Evolutionary conservation across 208 protist genomes (phyloP).

Genomic region (Crithidia fasciculata): DNA sequence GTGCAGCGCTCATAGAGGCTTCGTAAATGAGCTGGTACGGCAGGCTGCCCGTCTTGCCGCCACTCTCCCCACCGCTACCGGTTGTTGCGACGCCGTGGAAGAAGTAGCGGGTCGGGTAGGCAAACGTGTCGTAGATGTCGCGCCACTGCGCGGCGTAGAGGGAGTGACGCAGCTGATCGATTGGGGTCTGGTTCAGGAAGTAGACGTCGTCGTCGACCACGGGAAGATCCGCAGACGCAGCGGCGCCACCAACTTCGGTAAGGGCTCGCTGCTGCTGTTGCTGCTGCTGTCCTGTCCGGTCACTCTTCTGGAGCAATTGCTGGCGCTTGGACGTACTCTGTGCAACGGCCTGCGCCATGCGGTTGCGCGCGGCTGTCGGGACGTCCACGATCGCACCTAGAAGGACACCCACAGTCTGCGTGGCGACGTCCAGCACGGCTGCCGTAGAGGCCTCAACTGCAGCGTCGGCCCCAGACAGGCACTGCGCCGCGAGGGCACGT

Average conservation of each 20-base stretch:
- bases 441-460: conserved; percentile 19
- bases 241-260: background rate
- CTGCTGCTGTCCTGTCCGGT: no score
- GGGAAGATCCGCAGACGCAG: background rate
- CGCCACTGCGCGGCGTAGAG: conserved; percentile 46
- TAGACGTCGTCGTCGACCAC: conserved; percentile 21
- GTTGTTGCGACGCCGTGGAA: conserved; percentile 4
- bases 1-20: conserved; percentile 1
- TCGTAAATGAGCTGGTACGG: conserved; percentile 26
- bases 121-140: conserved; percentile 35
- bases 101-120: conserved; percentile 34
- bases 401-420: conserved; percentile 25
- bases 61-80: background rate
- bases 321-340: conserved; percentile 33
- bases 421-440: conserved; percentile 39
- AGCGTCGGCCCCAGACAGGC: conserved; percentile 12
- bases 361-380: conserved; percentile 20
- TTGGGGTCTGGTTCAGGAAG: conserved; percentile 23
- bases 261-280: background rate
- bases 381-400: conserved; percentile 24
- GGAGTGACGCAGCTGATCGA: conserved; percentile 28
- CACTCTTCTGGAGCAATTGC: background rate
- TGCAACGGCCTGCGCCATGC: conserved; percentile 38
- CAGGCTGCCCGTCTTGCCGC: background rate
- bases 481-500: conserved; percentile 23